A percentile compares a stretch with the other conserved stretches of the same genome.
phyloP scores from a whole-genome alignment of 768 basidiomycete species.

The Grammothele lineata region DNA sequence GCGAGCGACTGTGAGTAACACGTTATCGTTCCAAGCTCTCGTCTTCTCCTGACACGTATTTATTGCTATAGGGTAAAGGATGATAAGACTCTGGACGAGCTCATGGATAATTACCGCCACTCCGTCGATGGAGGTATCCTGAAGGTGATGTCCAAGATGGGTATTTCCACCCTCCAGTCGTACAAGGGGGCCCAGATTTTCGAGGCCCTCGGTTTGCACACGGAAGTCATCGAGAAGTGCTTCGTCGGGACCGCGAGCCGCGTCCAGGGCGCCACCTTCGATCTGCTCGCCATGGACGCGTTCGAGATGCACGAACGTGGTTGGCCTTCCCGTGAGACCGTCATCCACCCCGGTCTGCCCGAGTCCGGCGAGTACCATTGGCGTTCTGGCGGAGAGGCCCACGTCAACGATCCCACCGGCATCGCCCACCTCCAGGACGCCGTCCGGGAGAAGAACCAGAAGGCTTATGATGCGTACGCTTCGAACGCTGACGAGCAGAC shows the following conservation, averaged over 20 bases:
- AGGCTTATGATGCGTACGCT: conserved; percentile 88
- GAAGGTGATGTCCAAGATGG: conserved; percentile 99
- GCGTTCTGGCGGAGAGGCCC: conserved; percentile 96
- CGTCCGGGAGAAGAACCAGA: conserved; percentile 93
- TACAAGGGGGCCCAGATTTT: conserved; percentile 99
- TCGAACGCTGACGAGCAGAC: conserved; percentile 86
- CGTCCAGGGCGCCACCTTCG: conserved; percentile 95
- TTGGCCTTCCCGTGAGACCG: conserved; percentile 91
- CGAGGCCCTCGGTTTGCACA: conserved; percentile 91
- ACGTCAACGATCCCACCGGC: conserved; percentile 93
- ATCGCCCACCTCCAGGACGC: conserved; percentile 96
- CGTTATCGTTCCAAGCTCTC: neutral
- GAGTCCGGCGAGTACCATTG: conserved; percentile 99
- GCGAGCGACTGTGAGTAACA: conserved; percentile 80
- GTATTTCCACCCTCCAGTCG: conserved; percentile 93
- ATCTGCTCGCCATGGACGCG: conserved; percentile 95
- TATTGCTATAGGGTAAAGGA: conserved; percentile 65
- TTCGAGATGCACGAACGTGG: conserved; percentile 98
- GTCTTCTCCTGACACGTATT: conserved; percentile 2
- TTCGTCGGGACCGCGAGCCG: conserved; percentile 93
- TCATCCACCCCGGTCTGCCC: conserved; percentile 90
- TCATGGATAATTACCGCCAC: conserved; percentile 79
- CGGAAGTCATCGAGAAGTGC: conserved; percentile 87
- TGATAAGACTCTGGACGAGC: conserved; percentile 66
- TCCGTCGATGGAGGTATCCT: conserved; percentile 94